Percentiles rank a stretch among this genome's conserved stretches.
These are phyloP conservation scores for Stygiomarasmius scandens DNA, from an alignment of 1,284 basidiomycete species.

Conservation along the genomic window DNA sequence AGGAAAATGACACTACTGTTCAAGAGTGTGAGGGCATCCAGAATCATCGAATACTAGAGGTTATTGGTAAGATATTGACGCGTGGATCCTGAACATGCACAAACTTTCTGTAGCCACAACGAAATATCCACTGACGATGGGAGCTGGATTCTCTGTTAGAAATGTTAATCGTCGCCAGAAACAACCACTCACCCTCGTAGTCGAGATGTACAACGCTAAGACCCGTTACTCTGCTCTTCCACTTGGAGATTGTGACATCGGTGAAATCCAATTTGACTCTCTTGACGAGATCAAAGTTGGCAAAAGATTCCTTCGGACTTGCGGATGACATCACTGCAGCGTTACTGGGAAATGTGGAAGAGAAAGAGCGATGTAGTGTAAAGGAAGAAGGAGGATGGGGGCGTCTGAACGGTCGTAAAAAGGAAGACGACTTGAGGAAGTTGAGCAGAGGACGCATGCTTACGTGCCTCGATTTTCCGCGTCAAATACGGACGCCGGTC, in stretches of 20 bases:
- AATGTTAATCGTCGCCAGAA: constrained; percentile 8
- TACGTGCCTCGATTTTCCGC: no score
- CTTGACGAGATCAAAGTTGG: constrained; percentile 82
- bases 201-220: constrained; percentile 81
- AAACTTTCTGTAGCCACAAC: constrained; percentile 90
- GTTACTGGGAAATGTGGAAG: constrained; percentile 21
- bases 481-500: not conserved
- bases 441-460: not conserved
- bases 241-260: constrained; percentile 80
- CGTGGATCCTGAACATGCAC: constrained; percentile 24
- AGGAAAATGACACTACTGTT: constrained; percentile 61
- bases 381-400: constrained; percentile 4
- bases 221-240: constrained; percentile 80
- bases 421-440: not conserved
- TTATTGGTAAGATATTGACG: constrained; percentile 9
- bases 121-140: constrained; percentile 92
- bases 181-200: constrained; percentile 66
- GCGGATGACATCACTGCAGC: constrained; percentile 17
- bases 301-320: constrained; percentile 42
- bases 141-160: constrained; percentile 50
- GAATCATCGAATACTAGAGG: constrained; percentile 85
- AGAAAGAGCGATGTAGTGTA: constrained; percentile 3
- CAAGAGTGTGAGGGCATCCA: constrained; percentile 92
- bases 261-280: constrained; percentile 73
- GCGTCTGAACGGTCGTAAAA: not conserved